Conservation (phyloP, 164 flowering plant genomes). For the Hamamelis virginiana region DNA sequence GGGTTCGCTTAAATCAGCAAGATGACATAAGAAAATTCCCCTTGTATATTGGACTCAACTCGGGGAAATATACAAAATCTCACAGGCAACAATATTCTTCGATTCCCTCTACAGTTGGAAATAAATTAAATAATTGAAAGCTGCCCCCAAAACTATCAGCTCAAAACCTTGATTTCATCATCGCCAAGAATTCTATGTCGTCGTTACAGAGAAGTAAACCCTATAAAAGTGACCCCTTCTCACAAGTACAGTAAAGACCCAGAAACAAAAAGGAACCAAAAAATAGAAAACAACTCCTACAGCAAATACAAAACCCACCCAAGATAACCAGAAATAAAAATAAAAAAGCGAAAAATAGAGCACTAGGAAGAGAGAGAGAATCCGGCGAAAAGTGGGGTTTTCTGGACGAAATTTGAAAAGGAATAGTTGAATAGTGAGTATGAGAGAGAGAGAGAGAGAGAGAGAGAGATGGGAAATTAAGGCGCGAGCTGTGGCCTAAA, state of each 20-base stretch:
- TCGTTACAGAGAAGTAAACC: background rate
- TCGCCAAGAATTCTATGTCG: slow-evolving; percentile 1
- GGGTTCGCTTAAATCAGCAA: background rate
- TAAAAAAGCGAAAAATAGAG: background rate
- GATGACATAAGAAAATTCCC: background rate
- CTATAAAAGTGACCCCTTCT: slow-evolving; percentile 6
- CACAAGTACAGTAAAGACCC: background rate
- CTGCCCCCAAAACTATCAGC: slow-evolving; percentile 7
- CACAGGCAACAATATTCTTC: background rate
- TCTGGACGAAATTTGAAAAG: slow-evolving; percentile 13
- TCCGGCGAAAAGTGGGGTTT: slow-evolving; percentile 4
- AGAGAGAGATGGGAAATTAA: background rate
- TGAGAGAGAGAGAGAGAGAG: background rate
- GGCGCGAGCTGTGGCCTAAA: slow-evolving; percentile 6
- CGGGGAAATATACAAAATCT: background rate
- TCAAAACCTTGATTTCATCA: slow-evolving; percentile 7
- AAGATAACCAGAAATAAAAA: slow-evolving; percentile 7
- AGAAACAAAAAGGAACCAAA: background rate
- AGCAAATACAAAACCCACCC: background rate
- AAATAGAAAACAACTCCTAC: no score
- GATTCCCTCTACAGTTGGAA: background rate
- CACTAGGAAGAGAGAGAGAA: slow-evolving; percentile 5
- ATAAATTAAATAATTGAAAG: background rate
- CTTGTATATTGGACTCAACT: background rate
- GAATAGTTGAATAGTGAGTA: background rate